A percentile compares a stretch with the other conserved stretches of the same genome.
Conservation (phyloP, 179 eudicot genomes). For the Pouteria campechiana region DNA sequence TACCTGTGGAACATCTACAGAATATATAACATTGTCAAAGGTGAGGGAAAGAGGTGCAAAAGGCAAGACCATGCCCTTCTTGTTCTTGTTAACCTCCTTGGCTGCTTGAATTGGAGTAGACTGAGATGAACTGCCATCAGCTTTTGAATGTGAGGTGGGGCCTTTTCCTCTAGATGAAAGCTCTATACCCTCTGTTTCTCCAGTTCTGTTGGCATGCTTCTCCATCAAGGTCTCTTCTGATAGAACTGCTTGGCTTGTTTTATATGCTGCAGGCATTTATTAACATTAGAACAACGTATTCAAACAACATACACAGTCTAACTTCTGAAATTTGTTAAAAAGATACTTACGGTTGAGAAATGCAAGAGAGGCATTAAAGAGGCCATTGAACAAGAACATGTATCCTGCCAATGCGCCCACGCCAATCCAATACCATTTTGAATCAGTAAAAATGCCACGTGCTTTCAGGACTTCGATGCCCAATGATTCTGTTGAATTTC, state of each 20-base stretch:
- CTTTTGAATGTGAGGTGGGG: slow-evolving; percentile 10
- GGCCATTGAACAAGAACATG: slow-evolving; percentile 38
- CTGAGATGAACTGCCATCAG: too few relatives aligned
- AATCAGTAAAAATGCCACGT: slow-evolving; percentile 49
- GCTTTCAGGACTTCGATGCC: slow-evolving; percentile 35
- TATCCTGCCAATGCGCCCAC: slow-evolving; percentile 48
- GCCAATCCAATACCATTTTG: slow-evolving; percentile 78
- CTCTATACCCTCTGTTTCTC: slow-evolving; percentile 26
- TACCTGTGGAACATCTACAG: slow-evolving; percentile 81
- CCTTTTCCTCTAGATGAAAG: slow-evolving; percentile 32
- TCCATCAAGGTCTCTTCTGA: slow-evolving; percentile 46
- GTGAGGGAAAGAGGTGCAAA: slow-evolving; percentile 59
- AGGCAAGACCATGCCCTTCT: slow-evolving; percentile 67
- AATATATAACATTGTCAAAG: slow-evolving; percentile 56
- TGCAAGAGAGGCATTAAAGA: slow-evolving; percentile 40
- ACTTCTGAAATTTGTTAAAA: neutral
- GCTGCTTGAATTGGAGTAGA: slow-evolving; percentile 10
- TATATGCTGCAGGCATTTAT: slow-evolving; percentile 70
- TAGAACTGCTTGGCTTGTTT: slow-evolving; percentile 48
- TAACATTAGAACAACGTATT: too few relatives aligned
- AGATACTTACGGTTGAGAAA: slow-evolving; percentile 64
- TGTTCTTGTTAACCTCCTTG: slow-evolving; percentile 9
- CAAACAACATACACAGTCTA: too few relatives aligned
- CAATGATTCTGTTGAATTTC: slow-evolving; percentile 24
- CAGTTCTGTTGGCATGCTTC: slow-evolving; percentile 28